Base-by-base conservation (phyloP, 1,284 basidiomycete genomes). In the Phaffia rhodozyma region DNA sequence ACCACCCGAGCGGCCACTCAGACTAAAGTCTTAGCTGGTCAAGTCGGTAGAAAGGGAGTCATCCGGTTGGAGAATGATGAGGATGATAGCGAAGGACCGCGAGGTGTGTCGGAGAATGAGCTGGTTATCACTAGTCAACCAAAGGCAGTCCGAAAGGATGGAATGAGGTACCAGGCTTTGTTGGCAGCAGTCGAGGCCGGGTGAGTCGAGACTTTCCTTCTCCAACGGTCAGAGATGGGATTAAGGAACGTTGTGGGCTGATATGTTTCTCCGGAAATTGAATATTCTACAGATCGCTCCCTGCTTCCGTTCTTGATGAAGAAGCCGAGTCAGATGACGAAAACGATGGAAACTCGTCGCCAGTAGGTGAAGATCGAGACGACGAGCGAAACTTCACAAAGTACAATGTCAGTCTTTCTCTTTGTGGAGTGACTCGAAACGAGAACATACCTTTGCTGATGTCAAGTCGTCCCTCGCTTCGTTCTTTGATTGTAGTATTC, bases 301-400 rank as follows among this genome's bases (percentile, higher is more conserved):
- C 94, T 1, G 91, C 89, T 0, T 96, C 91, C 32, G 93, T 91
- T 0, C 78, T 98, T 25, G 79, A 94, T 53, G 91, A 96, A 66
- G 84, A 88, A 50, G 81, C 84, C 23, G 77, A 77, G 7, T 84
- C 87, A 43, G 80, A 84, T 25, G 84, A 86, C 18, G 84, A 86
- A 1, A 86, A 87, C 2, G 86, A 89, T 3, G 88, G 90, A 21
- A 84, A 86, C 3, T 84, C 86, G 27, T 81, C 81, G 9, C 76
- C 76, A 30, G 75, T 83, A 32, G 84, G 84, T 1, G 89, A 93
- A 67, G 82, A 84, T 48, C 79, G 85, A 61, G 94, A 98, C 73
- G 96, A 99, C 71, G 94, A 98, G 77, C 84, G 88, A 38, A 83
- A 86, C 55, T 93, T 91, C n/a, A 96, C 91, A n/a, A 86, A 91